Conservation (phyloP, 1,139 yeast genomes). For the Pichia cactophila region DNA sequence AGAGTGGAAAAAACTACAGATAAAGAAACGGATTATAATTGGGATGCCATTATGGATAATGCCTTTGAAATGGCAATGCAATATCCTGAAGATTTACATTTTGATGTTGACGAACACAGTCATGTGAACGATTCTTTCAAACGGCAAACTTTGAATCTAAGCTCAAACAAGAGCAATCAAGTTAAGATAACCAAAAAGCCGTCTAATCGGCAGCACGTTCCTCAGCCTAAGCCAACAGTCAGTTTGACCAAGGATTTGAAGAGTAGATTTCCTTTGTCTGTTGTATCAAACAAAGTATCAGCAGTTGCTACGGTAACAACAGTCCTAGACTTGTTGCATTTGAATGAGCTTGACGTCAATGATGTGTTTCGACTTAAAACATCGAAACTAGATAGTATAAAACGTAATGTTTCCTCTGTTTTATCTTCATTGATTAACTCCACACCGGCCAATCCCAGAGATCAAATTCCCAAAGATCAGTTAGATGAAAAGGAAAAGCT, state of each 20-base stretch:
- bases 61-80: conserved; percentile 69
- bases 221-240: not conserved
- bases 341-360: conserved; percentile 11
- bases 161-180: not conserved
- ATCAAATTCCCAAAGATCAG: conserved; percentile 3
- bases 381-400: conserved; percentile 14
- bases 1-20: conserved; percentile 4
- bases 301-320: conserved; percentile 6
- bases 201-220: not conserved
- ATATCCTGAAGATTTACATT: conserved; percentile 49
- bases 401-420: conserved; percentile 14
- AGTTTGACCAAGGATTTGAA: not conserved
- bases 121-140: conserved; percentile 37
- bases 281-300: conserved; percentile 1
- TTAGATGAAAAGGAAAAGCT: conserved; percentile 44
- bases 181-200: not conserved
- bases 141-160: not conserved
- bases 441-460: conserved; percentile 1
- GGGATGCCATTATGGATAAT: conserved; percentile 65
- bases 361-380: conserved; percentile 14
- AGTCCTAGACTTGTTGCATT: conserved; percentile 8
- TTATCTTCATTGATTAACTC: conserved; percentile 15
- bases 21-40: conserved; percentile 31
- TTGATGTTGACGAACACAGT: conserved; percentile 71
- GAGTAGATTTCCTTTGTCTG: not conserved